phyloP scores from a whole-genome alignment of 805 yeast species.

The Isabelozyma rhagii region DNA sequence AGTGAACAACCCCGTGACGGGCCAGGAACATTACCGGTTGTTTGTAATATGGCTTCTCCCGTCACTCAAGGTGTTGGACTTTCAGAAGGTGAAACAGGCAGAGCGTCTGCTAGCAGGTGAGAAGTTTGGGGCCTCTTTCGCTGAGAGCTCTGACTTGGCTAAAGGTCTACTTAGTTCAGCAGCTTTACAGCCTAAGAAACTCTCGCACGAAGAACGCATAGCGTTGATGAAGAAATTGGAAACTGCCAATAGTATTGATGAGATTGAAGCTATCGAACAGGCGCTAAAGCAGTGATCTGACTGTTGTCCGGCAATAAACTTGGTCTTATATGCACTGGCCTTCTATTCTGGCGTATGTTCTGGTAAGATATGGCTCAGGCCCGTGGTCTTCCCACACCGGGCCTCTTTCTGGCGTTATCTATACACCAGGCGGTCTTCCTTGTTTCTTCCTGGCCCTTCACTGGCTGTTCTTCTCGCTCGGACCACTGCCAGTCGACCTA shows the following conservation, averaged over 20 bases:
- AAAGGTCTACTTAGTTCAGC: slow-evolving; percentile 1
- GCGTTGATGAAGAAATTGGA: slow-evolving; percentile 52
- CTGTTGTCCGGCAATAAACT: too few species aligned
- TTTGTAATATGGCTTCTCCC: slow-evolving; percentile 65
- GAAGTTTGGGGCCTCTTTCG: slow-evolving; percentile 35
- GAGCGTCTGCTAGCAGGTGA: slow-evolving; percentile 50
- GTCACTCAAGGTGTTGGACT: slow-evolving; percentile 62
- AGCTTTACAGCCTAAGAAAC: slow-evolving; percentile 23
- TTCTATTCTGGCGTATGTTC: too few species aligned
- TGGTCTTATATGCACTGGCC: too few species aligned
- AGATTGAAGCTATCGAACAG: slow-evolving; percentile 68
- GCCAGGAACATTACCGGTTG: slow-evolving; percentile 52
- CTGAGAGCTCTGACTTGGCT: slow-evolving; percentile 12
- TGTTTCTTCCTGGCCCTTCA: too few species aligned
- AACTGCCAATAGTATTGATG: slow-evolving; percentile 67
- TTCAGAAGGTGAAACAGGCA: slow-evolving; percentile 50
- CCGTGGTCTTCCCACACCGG: too few species aligned
- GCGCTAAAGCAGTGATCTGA: slow-evolving; percentile 28
- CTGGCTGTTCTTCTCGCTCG: too few species aligned
- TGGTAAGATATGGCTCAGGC: too few species aligned
- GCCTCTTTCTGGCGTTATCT: too few species aligned
- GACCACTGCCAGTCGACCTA: too few species aligned
- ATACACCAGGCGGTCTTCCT: too few species aligned
- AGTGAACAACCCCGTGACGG: slow-evolving; percentile 55
- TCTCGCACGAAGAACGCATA: slow-evolving; percentile 53